Base-by-base conservation (phyloP, 192 early-diverging fungal genomes). In the Coemansia sp. region DNA sequence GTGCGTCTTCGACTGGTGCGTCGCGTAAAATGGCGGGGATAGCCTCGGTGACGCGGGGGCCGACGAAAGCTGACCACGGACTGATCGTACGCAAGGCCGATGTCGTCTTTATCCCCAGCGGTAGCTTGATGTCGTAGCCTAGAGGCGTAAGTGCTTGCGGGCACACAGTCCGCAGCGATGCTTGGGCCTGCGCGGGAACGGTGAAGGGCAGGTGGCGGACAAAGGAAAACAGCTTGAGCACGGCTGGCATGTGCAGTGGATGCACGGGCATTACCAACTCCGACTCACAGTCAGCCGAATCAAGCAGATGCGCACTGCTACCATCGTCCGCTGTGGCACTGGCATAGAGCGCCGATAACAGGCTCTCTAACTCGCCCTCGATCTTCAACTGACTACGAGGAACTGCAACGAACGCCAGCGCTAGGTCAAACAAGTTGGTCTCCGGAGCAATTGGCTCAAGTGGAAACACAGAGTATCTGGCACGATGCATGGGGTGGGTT, bases 401-500 rank as follows among this genome's bases (percentile, higher is more conserved):
- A 20, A 87, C 69, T 15, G 82, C 80, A 22, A 86, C 71, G 41
- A 87, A 86, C 8, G 80, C 70, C 22, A 90, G 56, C 3, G 39
- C 55, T 10, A 82, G 73, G 16, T 71, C 64, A 24, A 61, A 74
- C 9, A 89, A 65, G 39, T 87, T 71, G 1, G 82, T 66, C 0
- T 68, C 75, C 1, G 80, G 78, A 3, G 49, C 18, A 30, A 88
- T 69, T 1, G 83, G 75, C 10, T 53, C 62, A 49, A 90, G 85
- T 3, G 89, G 89, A 11, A 84, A 76, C 24, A 84, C 65, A 4
- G 87, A 78, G 18, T 84, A 73, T 8, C 89, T 68, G 18, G 88
- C 80, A 50, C 87, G 86, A 58, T 89, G 84, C 89, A 90, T 90
- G 9, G 89, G 89, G 59, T 90, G 89, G 0, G 87, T 86, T n/a